Base-by-base conservation (phyloP, 2,329 filamentous ascomycete genomes). In the Ophiostoma pallidulum region DNA sequence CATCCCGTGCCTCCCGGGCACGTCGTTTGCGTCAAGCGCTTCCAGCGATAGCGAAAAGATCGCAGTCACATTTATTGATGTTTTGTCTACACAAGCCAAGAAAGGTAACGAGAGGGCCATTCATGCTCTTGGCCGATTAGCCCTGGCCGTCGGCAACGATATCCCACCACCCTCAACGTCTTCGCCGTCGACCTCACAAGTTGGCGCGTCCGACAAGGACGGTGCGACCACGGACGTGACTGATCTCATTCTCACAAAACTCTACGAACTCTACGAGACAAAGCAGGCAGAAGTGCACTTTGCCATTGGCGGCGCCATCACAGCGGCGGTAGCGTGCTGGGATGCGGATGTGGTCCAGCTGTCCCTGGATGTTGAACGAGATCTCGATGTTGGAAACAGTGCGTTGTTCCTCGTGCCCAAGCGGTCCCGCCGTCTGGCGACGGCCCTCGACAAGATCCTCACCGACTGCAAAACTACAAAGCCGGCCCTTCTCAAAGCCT, bases 261-360 rank as follows among this genome's bases (percentile, higher is more conserved):
- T 97, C 0, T 86, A 90, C 60, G 74, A 74, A 9, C 70, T 97
- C 3, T 84, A 94, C 57, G 89, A 95, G 60, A 78, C 92, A 37
- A 86, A 86, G 56, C 84, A 89, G 56, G 78, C 86, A 0, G 91
- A 97, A 62, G 76, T 90, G 1, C 91, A 96, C 53, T 96, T 98
- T 60, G 79, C 88, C 0, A 80, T 94, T 24, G 92, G 92, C 13
- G 90, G 95, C 61, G 88, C 92, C 12, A 75, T 97, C 45, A 84
- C 85, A 40, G 85, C 85, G 40, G 77, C 84, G 7, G 76, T 86
- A 32, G 79, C 76, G 32, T 82, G 90, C 33, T 97, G 91, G 90
- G 76, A 85, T 29, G 94, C 91, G 0, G 82, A 85, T 52, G 82
- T 84, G 19, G 72, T 96, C 14, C 77, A 82, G 48, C 74, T 90